A percentile compares a stretch with the other conserved stretches of the same genome.
These are phyloP conservation scores for Globisporangium lucens DNA, from an alignment of 352 stramenopile species.

Conservation along the genomic window DNA sequence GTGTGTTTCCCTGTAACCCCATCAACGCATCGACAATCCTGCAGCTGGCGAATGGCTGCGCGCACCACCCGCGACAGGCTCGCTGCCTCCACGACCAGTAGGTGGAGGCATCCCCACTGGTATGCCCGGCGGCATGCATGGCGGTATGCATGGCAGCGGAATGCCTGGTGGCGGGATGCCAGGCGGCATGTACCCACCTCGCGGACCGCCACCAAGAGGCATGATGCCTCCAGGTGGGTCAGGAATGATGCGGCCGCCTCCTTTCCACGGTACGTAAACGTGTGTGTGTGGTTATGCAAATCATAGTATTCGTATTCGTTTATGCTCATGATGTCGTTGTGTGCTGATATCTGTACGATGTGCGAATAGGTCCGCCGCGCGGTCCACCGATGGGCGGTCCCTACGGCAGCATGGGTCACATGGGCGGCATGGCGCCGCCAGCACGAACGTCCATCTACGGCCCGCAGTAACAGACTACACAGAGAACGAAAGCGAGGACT, in stretches of 20 bases:
- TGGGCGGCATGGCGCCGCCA: constrained; percentile 39
- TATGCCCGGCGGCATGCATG: constrained; percentile 2
- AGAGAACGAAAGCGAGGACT: not conserved
- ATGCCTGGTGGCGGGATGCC: constrained; percentile 24
- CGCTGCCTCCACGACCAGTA: constrained; percentile 42
- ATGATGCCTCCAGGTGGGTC: constrained; percentile 64
- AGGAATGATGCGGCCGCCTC: constrained; percentile 67
- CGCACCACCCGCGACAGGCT: constrained; percentile 31
- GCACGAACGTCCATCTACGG: constrained; percentile 69
- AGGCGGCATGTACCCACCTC: constrained; percentile 56
- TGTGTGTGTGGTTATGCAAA: not conserved
- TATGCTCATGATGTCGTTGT: not conserved
- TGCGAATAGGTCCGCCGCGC: constrained; percentile 40
- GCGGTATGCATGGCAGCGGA: constrained; percentile 28
- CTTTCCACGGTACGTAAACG: constrained; percentile 45
- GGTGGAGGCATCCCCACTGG: constrained; percentile 16
- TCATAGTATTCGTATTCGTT: not conserved
- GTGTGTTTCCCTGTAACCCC: no score
- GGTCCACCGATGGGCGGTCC: constrained; percentile 28
- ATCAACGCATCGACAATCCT: constrained; percentile 1
- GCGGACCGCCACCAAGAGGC: constrained; percentile 57
- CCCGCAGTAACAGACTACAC: constrained; percentile 31
- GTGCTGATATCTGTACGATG: not conserved
- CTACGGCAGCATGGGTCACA: constrained; percentile 26
- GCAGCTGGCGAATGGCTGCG: constrained; percentile 75